phyloP scores from a whole-genome alignment of 2,329 filamentous ascomycete genomes.

The Apiospora aurea region DNA sequence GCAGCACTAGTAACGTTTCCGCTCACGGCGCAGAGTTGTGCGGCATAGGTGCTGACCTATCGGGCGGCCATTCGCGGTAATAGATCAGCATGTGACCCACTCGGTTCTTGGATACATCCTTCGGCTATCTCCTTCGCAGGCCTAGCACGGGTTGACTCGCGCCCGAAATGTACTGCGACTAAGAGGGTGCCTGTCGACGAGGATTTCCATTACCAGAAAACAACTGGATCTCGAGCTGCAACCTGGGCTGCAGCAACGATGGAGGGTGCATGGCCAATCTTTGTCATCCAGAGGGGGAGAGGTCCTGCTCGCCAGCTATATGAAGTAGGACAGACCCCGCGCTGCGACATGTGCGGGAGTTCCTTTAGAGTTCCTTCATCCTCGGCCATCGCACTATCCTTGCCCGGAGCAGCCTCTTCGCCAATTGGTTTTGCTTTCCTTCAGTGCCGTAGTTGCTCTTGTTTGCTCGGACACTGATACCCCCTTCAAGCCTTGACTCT shows the following conservation, averaged over 20 bases:
- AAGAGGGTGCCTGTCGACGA: background rate
- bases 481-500: background rate
- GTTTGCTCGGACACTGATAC: background rate
- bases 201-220: constrained; percentile 16
- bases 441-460: background rate
- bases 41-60: constrained; percentile 20
- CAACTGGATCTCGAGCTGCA: constrained; percentile 11
- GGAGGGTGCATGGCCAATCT: background rate
- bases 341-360: background rate
- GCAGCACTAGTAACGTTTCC: constrained; percentile 20
- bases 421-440: background rate
- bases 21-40: constrained; percentile 13
- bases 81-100: constrained; percentile 20
- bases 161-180: background rate
- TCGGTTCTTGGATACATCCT: constrained; percentile 17
- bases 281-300: background rate
- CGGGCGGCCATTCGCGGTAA: background rate
- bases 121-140: constrained; percentile 21
- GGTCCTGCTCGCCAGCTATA: background rate
- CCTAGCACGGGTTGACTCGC: constrained; percentile 1
- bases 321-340: constrained; percentile 19
- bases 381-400: constrained; percentile 6
- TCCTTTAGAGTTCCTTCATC: constrained; percentile 13
- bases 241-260: background rate
- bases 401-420: background rate